Evolutionary conservation across 2,329 filamentous ascomycete genomes (phyloP).

Genomic region (Pseudogymnoascus sp.): DNA sequence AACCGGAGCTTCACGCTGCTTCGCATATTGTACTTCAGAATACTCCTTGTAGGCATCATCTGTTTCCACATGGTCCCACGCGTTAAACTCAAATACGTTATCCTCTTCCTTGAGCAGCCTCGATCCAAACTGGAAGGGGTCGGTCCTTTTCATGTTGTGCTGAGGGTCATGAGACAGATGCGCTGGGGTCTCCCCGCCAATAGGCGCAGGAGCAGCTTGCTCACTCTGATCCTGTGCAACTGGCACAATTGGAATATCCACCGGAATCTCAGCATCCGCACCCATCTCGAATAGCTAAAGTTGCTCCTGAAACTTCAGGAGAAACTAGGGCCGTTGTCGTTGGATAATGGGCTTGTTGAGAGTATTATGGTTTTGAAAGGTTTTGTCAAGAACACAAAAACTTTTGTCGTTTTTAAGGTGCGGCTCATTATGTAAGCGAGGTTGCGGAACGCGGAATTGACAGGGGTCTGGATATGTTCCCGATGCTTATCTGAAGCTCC

Average conservation of each 20-base stretch:
- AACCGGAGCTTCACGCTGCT: slow-evolving; percentile 78
- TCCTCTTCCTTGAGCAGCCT: slow-evolving; percentile 76
- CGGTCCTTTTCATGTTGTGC: slow-evolving; percentile 75
- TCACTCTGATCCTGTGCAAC: neutral
- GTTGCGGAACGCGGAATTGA: neutral
- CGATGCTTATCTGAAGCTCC: neutral
- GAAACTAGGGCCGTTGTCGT: neutral
- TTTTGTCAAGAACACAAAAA: neutral
- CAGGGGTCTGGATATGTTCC: neutral
- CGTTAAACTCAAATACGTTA: slow-evolving; percentile 94
- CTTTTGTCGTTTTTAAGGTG: slow-evolving; percentile 4
- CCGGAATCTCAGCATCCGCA: neutral
- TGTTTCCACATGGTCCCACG: slow-evolving; percentile 96
- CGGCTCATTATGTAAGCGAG: slow-evolving; percentile 9
- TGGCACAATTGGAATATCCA: neutral
- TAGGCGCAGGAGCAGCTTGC: neutral
- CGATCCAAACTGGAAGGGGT: slow-evolving; percentile 94
- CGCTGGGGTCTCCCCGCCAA: slow-evolving; percentile 12
- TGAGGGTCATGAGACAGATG: slow-evolving; percentile 30
- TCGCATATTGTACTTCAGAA: slow-evolving; percentile 72
- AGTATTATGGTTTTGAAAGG: neutral
- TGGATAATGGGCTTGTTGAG: neutral
- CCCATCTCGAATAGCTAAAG: neutral
- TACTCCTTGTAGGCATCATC: slow-evolving; percentile 83
- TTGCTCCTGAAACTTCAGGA: slow-evolving; percentile 6